phyloP scores from a whole-genome alignment of 306 rosid species.

The Lathyrus tuberosus region DNA sequence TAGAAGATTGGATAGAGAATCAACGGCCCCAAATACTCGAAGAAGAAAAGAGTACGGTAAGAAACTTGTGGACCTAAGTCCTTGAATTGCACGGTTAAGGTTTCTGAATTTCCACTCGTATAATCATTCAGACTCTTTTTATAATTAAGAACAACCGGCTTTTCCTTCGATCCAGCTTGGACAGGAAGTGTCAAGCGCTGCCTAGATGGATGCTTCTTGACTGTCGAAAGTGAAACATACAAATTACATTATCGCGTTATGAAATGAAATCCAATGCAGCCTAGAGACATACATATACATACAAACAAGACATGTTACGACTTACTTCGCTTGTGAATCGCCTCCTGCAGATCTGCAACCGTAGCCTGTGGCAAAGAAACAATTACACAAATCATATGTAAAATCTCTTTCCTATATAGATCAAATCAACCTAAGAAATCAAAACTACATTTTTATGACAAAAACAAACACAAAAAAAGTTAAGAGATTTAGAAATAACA shows the following conservation, averaged over 20 bases:
- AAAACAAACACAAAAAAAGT: neutral
- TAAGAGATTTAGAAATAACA: constrained; percentile 32
- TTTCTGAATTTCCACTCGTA: constrained; percentile 59
- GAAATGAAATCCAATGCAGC: constrained; percentile 29
- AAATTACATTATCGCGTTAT: constrained; percentile 41
- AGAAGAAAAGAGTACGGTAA: constrained; percentile 82
- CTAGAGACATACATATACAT: constrained; percentile 13
- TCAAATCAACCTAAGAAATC: constrained; percentile 21
- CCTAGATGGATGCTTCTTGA: constrained; percentile 78
- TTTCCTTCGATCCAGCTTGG: constrained; percentile 83
- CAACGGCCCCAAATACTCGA: constrained; percentile 91
- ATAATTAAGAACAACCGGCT: constrained; percentile 69
- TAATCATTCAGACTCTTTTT: constrained; percentile 81
- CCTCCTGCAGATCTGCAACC: constrained; percentile 94
- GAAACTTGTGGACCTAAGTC: constrained; percentile 96
- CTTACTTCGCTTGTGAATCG: constrained; percentile 83
- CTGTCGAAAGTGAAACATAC: constrained; percentile 57
- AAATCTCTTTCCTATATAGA: constrained; percentile 20
- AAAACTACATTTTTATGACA: constrained; percentile 17
- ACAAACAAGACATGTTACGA: neutral
- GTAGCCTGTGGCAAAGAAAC: constrained; percentile 65
- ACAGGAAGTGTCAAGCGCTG: constrained; percentile 89
- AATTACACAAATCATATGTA: constrained; percentile 3
- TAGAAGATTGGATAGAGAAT: constrained; percentile 90
- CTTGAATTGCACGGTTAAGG: constrained; percentile 73